Evolutionary conservation across 345 rosid species (phyloP).

Genomic region (Melastoma malabathricum): DNA sequence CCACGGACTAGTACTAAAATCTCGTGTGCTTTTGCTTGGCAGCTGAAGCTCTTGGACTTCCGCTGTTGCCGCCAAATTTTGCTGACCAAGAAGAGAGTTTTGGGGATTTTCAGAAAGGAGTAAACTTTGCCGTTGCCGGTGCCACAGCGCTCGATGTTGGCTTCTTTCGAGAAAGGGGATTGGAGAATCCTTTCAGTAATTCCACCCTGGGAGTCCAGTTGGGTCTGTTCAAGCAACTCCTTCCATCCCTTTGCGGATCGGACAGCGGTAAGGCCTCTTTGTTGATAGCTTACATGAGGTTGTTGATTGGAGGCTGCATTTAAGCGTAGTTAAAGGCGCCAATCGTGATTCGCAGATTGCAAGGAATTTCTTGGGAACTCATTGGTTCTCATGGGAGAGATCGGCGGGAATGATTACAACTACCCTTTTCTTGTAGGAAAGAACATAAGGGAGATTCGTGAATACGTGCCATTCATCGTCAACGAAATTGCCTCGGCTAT

Average conservation of each 20-base stretch:
- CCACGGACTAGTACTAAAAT: no score
- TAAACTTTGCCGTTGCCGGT: conserved; percentile 40
- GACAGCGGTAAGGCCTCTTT: conserved; percentile 13
- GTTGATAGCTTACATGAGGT: background rate
- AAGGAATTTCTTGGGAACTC: conserved; percentile 15
- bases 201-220: conserved; percentile 26
- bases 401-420: conserved; percentile 44
- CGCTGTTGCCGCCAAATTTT: conserved; percentile 23
- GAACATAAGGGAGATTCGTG: conserved; percentile 10
- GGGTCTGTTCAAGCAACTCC: conserved; percentile 22
- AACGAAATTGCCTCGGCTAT: conserved; percentile 20
- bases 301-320: background rate
- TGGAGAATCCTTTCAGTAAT: conserved; percentile 12
- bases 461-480: conserved; percentile 21
- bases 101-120: conserved; percentile 19
- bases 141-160: conserved; percentile 30
- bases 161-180: conserved; percentile 18
- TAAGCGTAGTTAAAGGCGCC: no score
- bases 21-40: background rate
- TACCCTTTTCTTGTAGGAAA: conserved; percentile 14
- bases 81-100: conserved; percentile 14
- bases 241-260: conserved; percentile 23
- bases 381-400: conserved; percentile 40
- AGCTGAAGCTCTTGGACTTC: conserved; percentile 32
- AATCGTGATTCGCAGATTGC: conserved; percentile 18